phyloP scores from a whole-genome alignment of 371 early-diverging fungal species.

The Lichtheimia ramosa region DNA sequence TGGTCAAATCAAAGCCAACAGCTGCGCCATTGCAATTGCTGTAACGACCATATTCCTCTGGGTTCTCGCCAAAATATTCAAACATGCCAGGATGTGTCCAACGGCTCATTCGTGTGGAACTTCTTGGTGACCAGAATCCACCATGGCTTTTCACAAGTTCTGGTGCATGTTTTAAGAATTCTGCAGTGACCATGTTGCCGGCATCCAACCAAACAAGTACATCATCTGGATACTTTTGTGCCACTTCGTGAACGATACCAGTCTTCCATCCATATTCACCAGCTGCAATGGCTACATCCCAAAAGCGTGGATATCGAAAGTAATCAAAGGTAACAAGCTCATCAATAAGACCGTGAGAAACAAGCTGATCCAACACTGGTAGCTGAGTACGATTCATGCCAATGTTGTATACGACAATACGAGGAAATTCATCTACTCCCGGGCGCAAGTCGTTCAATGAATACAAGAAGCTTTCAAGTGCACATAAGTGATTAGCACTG shows the following conservation, averaged over 20 bases:
- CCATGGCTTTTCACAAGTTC: slow-evolving; percentile 36
- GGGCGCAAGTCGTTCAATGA: slow-evolving; percentile 41
- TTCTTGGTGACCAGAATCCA: slow-evolving; percentile 62
- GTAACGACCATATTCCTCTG: slow-evolving; percentile 39
- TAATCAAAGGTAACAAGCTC: slow-evolving; percentile 56
- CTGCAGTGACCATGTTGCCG: slow-evolving; percentile 56
- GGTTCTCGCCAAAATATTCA: slow-evolving; percentile 48
- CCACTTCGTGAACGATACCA: slow-evolving; percentile 61
- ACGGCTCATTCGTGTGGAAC: slow-evolving; percentile 45
- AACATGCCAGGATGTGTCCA: slow-evolving; percentile 65
- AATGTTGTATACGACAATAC: slow-evolving; percentile 51
- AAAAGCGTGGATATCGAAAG: slow-evolving; percentile 57
- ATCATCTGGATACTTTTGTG: slow-evolving; percentile 44
- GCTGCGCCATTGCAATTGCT: slow-evolving; percentile 69
- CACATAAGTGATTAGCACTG: slow-evolving; percentile 63
- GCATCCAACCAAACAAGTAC: slow-evolving; percentile 63
- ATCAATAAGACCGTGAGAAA: slow-evolving; percentile 39
- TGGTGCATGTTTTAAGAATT: slow-evolving; percentile 50
- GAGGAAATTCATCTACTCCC: slow-evolving; percentile 38
- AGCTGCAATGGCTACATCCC: slow-evolving; percentile 58
- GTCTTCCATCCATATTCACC: slow-evolving; percentile 74
- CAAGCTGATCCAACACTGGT: slow-evolving; percentile 45
- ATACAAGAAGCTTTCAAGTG: slow-evolving; percentile 61
- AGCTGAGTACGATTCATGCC: slow-evolving; percentile 53
- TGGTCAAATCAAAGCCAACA: slow-evolving; percentile 57